phyloP scores from a whole-genome alignment of 805 yeast genomes.

The Kluyveromyces starmeri region DNA sequence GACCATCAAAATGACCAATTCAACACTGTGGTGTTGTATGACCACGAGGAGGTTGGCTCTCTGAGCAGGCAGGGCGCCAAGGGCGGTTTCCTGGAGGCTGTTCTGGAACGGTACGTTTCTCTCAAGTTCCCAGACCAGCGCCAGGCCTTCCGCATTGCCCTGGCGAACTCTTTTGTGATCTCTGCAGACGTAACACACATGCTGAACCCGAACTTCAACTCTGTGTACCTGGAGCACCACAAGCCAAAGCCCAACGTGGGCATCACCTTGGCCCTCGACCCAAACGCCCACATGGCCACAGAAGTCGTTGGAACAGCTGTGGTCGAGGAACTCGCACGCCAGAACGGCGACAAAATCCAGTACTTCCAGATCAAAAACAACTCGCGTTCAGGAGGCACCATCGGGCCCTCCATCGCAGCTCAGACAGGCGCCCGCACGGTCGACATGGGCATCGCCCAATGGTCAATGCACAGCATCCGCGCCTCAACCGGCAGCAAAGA shows the following conservation, averaged over 20 bases:
- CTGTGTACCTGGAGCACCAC: constrained; percentile 68
- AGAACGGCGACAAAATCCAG: constrained; percentile 59
- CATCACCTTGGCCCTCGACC: constrained; percentile 58
- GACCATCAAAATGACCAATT: constrained; percentile 32
- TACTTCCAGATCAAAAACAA: constrained; percentile 83
- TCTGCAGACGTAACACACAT: constrained; percentile 84
- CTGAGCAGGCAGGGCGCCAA: constrained; percentile 73
- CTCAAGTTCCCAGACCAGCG: constrained; percentile 18
- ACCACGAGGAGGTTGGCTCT: constrained; percentile 81
- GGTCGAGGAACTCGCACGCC: constrained; percentile 57
- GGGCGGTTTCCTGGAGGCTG: constrained; percentile 62
- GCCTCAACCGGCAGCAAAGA: constrained; percentile 76
- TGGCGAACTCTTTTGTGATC: constrained; percentile 68
- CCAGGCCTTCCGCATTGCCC: constrained; percentile 33
- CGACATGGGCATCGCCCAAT: constrained; percentile 76
- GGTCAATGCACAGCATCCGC: constrained; percentile 80
- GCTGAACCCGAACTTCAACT: constrained; percentile 65
- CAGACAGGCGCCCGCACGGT: constrained; percentile 68
- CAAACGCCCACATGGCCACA: constrained; percentile 79
- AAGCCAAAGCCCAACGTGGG: constrained; percentile 77
- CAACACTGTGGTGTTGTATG: constrained; percentile 57
- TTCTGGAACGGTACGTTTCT: constrained; percentile 47
- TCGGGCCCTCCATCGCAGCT: constrained; percentile 62
- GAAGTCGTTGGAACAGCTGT: constrained; percentile 66
- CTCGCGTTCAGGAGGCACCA: constrained; percentile 80